Evolutionary conservation across 2,329 filamentous ascomycete species (phyloP), one percentile per base, ranked within the genome.

Genomic region (Fusarium haematococcum): DNA sequence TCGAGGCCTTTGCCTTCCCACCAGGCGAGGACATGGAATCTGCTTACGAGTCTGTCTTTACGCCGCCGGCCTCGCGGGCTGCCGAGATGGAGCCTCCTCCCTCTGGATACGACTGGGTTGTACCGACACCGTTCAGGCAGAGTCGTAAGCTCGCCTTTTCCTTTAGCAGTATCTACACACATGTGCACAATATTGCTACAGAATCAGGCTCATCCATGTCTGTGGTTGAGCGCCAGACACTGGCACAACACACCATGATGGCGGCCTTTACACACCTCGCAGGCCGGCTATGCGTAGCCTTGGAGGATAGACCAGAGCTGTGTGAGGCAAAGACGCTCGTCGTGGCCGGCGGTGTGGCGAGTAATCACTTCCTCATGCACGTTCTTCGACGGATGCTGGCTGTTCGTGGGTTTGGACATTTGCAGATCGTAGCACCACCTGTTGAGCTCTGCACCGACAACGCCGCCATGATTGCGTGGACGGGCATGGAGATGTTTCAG

Each of bases 381-480:
- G 88, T 98, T 50, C 80, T 91, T 63, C 83, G 86, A 37, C 70
- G 80, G 8, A 85, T 86, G 52, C 81, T 98, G 48, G 88, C 92
- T 73, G 88, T 86, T n/a, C 89, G 93, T 50, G 94, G 94, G 0
- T 92, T 91, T 79, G 79, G 80, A 0, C 77, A 90, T 73, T 81
- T 97, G 32, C 77, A 87, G 13, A 82, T 98, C 9, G 83, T 92
- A 33, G 93, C 93, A 65, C 96, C 97, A n/a, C 95, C 95, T 4
- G 83, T 90, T 11, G 86, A 87, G 48, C 87, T 96, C 63, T 98
- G 97, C 80, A 98, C 95, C 0, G 97, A 99, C 79, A 98, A 99
- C 82, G 97, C 97, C 14, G 94, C 95, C 57, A 99, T 99, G 97
- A 95, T 98, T 80, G 96, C 93, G 2, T 98, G 97, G 96, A 88